Percentiles rank a stretch among this genome's conserved stretches.
phyloP scores from a whole-genome alignment of 2,329 filamentous ascomycete genomes.

The Penicillium sp. region DNA sequence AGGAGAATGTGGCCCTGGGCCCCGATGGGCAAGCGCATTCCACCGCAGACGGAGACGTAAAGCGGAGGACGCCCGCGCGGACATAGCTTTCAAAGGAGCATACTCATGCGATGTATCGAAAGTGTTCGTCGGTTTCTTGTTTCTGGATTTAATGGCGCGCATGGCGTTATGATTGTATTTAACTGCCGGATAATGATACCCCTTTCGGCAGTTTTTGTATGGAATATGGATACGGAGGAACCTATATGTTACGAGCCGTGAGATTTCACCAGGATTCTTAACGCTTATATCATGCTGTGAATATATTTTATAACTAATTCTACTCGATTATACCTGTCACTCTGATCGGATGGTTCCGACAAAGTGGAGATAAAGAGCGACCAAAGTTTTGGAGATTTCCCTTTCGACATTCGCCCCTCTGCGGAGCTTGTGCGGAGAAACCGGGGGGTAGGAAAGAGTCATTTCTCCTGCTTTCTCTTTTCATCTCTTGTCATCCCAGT shows the following conservation, averaged over 20 bases:
- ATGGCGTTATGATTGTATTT: constrained; percentile 5
- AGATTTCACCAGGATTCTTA: neutral
- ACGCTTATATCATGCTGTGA: neutral
- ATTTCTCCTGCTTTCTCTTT: neutral
- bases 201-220: neutral
- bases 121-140: neutral
- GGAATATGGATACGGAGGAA: neutral
- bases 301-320: constrained; percentile 6
- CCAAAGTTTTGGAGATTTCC: neutral
- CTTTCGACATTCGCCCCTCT: neutral
- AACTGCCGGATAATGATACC: constrained; percentile 3
- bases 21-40: constrained; percentile 4
- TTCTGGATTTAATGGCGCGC: constrained; percentile 9
- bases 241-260: neutral
- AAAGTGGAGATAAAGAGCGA: constrained; percentile 12
- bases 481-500: neutral
- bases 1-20: constrained; percentile 17
- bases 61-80: constrained; percentile 15
- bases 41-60: constrained; percentile 14
- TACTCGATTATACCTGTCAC: constrained; percentile 3
- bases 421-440: constrained; percentile 18
- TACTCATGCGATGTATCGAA: neutral
- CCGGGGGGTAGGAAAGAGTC: neutral
- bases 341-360: constrained; percentile 10
- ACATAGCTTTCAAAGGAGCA: constrained; percentile 10